Evolutionary conservation across 169 alveolate species (phyloP).

Genomic region (Cryptosporidium viatorum): DNA sequence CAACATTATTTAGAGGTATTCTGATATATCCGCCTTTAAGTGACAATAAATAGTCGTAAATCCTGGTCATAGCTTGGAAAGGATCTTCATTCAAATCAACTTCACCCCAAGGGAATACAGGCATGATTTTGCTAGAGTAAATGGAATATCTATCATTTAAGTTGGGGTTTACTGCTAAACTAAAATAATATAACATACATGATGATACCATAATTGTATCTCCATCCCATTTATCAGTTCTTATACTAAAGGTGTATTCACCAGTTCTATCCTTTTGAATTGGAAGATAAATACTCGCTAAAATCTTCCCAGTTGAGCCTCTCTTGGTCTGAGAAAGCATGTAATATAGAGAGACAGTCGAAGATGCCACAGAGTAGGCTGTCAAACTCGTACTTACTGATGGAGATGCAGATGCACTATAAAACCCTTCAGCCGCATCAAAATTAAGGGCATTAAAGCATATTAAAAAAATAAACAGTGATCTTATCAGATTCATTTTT

Average conservation of each 20-base stretch:
- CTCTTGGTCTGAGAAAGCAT: constrained; percentile 61
- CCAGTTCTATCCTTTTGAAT: constrained; percentile 47
- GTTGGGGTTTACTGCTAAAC: constrained; percentile 35
- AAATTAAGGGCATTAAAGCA: background rate
- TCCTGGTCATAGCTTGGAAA: constrained; percentile 11
- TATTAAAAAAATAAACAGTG: background rate
- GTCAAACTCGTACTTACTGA: constrained; percentile 50
- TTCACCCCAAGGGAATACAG: constrained; percentile 56
- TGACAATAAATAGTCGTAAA: constrained; percentile 35
- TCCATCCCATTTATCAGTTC: constrained; percentile 64
- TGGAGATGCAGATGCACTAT: constrained; percentile 75
- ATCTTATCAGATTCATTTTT: background rate
- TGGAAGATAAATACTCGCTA: constrained; percentile 53
- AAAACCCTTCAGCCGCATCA: constrained; percentile 1
- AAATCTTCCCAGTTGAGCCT: constrained; percentile 37
- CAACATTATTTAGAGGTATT: constrained; percentile 42
- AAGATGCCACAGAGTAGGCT: constrained; percentile 33
- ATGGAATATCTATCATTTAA: constrained; percentile 29
- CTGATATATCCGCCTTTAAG: constrained; percentile 34
- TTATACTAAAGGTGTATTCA: constrained; percentile 15
- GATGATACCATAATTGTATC: constrained; percentile 61
- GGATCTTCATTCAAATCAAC: constrained; percentile 29
- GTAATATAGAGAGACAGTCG: constrained; percentile 40
- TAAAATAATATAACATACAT: constrained; percentile 47
- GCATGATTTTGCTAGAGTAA: constrained; percentile 12